Evolutionary conservation across 176 grass and related monocot species (phyloP), one percentile per base, ranked within the genome.

Genomic region (Pharus latifolius): DNA sequence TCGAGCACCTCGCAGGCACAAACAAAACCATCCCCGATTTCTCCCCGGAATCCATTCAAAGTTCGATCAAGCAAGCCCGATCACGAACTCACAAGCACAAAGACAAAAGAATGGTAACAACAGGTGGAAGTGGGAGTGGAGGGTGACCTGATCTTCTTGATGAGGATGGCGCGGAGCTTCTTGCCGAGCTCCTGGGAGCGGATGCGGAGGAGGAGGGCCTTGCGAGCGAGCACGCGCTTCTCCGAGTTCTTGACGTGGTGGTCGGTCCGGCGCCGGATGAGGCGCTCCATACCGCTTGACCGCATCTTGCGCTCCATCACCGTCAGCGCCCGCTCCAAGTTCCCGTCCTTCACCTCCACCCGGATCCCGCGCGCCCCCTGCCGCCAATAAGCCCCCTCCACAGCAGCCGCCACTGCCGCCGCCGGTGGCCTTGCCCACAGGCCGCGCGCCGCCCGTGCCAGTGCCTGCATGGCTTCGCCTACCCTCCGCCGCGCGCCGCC

Each of bases 191-290:
- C 95, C 84, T 99, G 76, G 16, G 95, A 99, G 64, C 61, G 74
- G 64, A 99, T 49, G 54, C 88, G 85, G 62, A 83, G 75, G 82
- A 88, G 44, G 69, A 99, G 95, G 17, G 81, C 79, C 95, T 99
- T 99, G 72, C 72, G 85, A 1, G 95, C 84, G 14, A 99, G 87
- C 80, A 94, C 87, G 48, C 88, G 87, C 84, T 94, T 99, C 84
- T 94, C 90, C 16, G 95, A 91, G 72, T 99, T 75, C 90, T 99
- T 99, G 62, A 99, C 48, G 67, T 99, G 95, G 65, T 88, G 52
- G 40, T 80, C 58, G 13, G 79, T 76, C 42, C 57, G 87, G 55
- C 78, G 66, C 41, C 49, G 61, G 79, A 91, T 94, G 27, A 99
- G 82, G 34, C 95, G 64, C 73, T 99, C 95, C 69, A 99, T 94